These are phyloP conservation scores for Crinitomyces ghanaensis DNA, from an alignment of 805 yeast genomes.

Conservation along the genomic window DNA sequence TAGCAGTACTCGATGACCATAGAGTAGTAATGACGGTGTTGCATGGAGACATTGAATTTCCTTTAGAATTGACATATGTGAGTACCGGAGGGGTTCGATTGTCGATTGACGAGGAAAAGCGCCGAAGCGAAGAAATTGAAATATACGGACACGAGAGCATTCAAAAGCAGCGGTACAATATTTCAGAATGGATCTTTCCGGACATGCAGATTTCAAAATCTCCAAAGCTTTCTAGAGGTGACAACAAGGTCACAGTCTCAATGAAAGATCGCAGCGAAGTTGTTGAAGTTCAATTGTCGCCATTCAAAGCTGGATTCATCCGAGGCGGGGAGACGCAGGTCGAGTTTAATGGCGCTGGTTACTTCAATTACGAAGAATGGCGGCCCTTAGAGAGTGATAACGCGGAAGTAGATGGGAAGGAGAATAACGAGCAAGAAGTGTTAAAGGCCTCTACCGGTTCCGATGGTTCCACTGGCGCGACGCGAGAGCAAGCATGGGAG, in stretches of 20 bases:
- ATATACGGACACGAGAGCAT: slow-evolving; percentile 22
- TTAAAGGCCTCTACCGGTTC: slow-evolving; percentile 21
- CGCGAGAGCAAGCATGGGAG: slow-evolving; percentile 32
- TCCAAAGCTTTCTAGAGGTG: slow-evolving; percentile 29
- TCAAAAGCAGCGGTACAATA: slow-evolving; percentile 43
- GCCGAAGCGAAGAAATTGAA: slow-evolving; percentile 21
- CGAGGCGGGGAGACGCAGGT: slow-evolving; percentile 38
- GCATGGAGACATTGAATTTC: slow-evolving; percentile 41
- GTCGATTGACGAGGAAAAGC: slow-evolving; percentile 52
- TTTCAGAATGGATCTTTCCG: slow-evolving; percentile 53
- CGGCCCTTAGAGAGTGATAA: slow-evolving; percentile 39
- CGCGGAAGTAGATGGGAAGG: slow-evolving; percentile 38
- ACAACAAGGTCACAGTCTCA: slow-evolving; percentile 12
- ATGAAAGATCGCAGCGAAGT: slow-evolving; percentile 2
- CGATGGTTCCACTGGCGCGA: slow-evolving; percentile 22
- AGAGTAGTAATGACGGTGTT: no score
- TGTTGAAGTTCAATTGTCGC: slow-evolving; percentile 34
- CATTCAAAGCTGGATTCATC: slow-evolving; percentile 40
- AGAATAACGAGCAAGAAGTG: slow-evolving; percentile 21
- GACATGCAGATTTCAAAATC: slow-evolving; percentile 37
- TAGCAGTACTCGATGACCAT: slow-evolving; percentile 16
- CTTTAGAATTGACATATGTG: slow-evolving; percentile 45
- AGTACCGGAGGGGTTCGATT: slow-evolving; percentile 45
- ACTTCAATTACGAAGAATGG: slow-evolving; percentile 76
- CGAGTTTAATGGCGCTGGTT: slow-evolving; percentile 53